These are phyloP conservation scores for Casuarina equisetifolia DNA, from an alignment of 306 rosid genomes.

Conservation along the genomic window DNA sequence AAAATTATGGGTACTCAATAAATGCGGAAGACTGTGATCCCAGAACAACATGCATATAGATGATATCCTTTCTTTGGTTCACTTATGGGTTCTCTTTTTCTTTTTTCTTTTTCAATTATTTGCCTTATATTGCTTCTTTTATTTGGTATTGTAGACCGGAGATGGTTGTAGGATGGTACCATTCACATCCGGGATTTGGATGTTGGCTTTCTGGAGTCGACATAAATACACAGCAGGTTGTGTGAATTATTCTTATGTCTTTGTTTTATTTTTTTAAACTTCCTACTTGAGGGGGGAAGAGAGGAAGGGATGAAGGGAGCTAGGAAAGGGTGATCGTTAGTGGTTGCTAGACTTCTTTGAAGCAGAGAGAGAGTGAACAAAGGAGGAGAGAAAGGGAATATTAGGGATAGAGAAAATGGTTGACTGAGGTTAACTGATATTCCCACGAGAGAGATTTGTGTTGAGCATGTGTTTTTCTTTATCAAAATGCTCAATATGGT, in stretches of 20 bases:
- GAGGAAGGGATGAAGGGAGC: no score
- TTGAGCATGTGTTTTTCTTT: neutral
- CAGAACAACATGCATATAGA: neutral
- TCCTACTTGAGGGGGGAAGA: neutral
- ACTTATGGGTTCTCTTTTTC: neutral
- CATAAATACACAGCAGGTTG: conserved; percentile 96
- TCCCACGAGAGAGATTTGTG: neutral
- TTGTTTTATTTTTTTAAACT: neutral
- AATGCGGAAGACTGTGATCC: neutral
- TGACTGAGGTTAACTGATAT: neutral
- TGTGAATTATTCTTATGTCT: neutral
- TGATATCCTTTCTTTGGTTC: conserved; percentile 7
- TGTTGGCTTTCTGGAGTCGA: conserved; percentile 99
- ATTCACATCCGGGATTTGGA: conserved; percentile 98
- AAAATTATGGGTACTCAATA: neutral
- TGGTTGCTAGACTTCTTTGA: neutral
- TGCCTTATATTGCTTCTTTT: conserved; percentile 5
- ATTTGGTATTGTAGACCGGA: conserved; percentile 61
- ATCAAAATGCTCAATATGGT: conserved; percentile 8
- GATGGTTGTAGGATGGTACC: conserved; percentile 99
- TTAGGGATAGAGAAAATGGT: neutral
- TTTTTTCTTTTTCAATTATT: neutral
- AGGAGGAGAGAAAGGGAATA: neutral
- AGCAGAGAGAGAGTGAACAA: neutral
- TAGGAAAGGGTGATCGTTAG: neutral